Base-by-base conservation (phyloP, 2,329 filamentous ascomycete species). In the Pleomassaria siparia region DNA sequence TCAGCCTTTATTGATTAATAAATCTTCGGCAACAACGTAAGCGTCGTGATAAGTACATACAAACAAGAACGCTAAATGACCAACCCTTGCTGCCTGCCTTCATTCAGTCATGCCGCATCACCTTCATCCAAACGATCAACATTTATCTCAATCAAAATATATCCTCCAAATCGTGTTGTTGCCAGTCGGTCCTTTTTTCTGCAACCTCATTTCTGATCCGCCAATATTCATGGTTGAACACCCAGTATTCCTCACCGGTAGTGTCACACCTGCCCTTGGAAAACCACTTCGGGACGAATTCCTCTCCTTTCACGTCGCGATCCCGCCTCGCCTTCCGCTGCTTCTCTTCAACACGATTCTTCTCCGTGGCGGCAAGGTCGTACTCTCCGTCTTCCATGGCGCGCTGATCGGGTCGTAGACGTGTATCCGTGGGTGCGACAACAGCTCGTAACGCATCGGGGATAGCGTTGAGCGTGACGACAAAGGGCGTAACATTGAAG, bases 361-460 rank as follows among this genome's bases (percentile, higher is more conserved):
- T 99, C 77, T 99, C 94, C 4, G 82, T 83, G 0, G 92, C 94
- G 1, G 94, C 94, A 50, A 94, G 80, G 63, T 97, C 92, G 66
- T 99, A 99, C 72, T 91, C 84, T n/a, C 92, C 94, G 52, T 97
- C 91, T 70, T 99, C 94, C 94, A 99, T 99, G 2, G 94, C 94
- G 10, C 94, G 82, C 75, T 99, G 94, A 71, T 99, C 94, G 0
- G 94, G 92, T 24, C 94, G 81, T 25, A 96, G 77, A n/a, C 94
- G 81, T 1, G 92, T 95, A 70, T 99, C 94, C 0, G 94, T 99
- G 0, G 94, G 94, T 29, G 94, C 88, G 13, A 99, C 75, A 74
- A 87, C 84, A 4, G 86, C 82, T 43, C 75, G 77, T 15, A 99
- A 79, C n/a, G 82, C 77, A n/a, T 95, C 89, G 44, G 92, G 87